These are phyloP conservation scores for Evansstolkia leycettana DNA, from an alignment of 495 filamentous ascomycete genomes.

Conservation along the genomic window DNA sequence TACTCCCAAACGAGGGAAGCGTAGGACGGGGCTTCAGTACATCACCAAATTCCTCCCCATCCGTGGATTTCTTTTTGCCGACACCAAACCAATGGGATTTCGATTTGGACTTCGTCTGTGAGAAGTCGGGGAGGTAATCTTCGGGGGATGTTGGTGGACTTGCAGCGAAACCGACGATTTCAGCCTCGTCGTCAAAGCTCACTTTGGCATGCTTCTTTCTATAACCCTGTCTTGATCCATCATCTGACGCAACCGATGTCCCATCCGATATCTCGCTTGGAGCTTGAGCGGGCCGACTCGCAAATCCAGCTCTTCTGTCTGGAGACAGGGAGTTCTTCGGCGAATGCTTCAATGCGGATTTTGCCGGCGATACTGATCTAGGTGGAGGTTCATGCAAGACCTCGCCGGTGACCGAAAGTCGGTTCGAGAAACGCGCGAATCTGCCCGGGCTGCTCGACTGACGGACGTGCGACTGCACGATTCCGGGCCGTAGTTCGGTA, in stretches of 20 bases:
- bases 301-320: slow-evolving; percentile 14
- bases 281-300: slow-evolving; percentile 20
- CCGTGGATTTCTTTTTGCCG: slow-evolving; percentile 32
- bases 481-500: slow-evolving; percentile 2
- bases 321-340: slow-evolving; percentile 40
- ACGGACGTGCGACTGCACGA: slow-evolving; percentile 11
- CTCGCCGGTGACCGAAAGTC: slow-evolving; percentile 41
- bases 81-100: slow-evolving; percentile 43
- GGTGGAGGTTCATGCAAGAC: slow-evolving; percentile 62
- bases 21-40: slow-evolving; percentile 63
- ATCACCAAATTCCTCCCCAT: slow-evolving; percentile 46
- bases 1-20: slow-evolving; percentile 75
- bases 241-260: slow-evolving; percentile 47
- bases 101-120: slow-evolving; percentile 28
- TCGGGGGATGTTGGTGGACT: slow-evolving; percentile 37
- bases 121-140: slow-evolving; percentile 35
- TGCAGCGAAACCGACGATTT: slow-evolving; percentile 48
- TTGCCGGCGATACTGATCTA: slow-evolving; percentile 70
- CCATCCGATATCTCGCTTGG: slow-evolving; percentile 49
- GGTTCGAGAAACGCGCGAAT: slow-evolving; percentile 60
- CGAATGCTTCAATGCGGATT: slow-evolving; percentile 71
- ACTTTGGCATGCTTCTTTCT: slow-evolving; percentile 66
- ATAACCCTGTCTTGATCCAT: slow-evolving; percentile 29
- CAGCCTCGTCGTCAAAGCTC: slow-evolving; percentile 71
- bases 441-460: slow-evolving; percentile 51